Evolutionary conservation across 371 early-diverging fungal genomes (phyloP).

Genomic region (Rhizopus microsporus): DNA sequence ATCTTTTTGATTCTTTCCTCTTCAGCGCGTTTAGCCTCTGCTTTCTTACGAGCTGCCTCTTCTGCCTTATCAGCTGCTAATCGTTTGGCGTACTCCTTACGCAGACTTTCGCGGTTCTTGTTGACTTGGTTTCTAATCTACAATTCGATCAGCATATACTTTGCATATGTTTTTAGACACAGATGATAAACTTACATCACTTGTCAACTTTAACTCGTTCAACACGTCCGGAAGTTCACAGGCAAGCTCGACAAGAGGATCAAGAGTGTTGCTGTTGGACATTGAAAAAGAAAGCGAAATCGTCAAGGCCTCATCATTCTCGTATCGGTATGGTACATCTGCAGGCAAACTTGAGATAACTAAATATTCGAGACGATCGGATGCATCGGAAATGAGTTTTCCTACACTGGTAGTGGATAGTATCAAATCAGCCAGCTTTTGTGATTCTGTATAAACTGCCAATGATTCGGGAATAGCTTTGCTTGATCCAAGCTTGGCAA

Average conservation of each 20-base stretch:
- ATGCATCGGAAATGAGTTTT: conserved; percentile 36
- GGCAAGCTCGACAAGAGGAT: conserved; percentile 37
- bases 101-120: conserved; percentile 49
- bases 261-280: conserved; percentile 16
- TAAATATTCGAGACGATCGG: conserved; percentile 38
- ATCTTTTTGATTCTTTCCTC: conserved; percentile 64
- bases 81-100: conserved; percentile 52
- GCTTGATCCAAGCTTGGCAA: conserved; percentile 27
- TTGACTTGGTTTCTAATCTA: conserved; percentile 36
- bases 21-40: conserved; percentile 70
- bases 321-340: conserved; percentile 39
- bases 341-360: conserved; percentile 51
- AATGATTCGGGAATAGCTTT: conserved; percentile 25
- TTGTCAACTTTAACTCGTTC: conserved; percentile 19
- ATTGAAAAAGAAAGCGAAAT: conserved; percentile 28
- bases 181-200: conserved; percentile 26
- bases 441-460: conserved; percentile 41
- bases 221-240: conserved; percentile 39
- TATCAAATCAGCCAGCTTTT: conserved; percentile 44
- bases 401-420: conserved; percentile 33
- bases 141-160: background rate
- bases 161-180: background rate
- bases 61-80: conserved; percentile 52
- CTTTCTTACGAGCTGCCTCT: conserved; percentile 51
- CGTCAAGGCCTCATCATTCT: conserved; percentile 14